Evolutionary conservation across 2,329 filamentous ascomycete species (phyloP).

Genomic region (Knufia petricola): DNA sequence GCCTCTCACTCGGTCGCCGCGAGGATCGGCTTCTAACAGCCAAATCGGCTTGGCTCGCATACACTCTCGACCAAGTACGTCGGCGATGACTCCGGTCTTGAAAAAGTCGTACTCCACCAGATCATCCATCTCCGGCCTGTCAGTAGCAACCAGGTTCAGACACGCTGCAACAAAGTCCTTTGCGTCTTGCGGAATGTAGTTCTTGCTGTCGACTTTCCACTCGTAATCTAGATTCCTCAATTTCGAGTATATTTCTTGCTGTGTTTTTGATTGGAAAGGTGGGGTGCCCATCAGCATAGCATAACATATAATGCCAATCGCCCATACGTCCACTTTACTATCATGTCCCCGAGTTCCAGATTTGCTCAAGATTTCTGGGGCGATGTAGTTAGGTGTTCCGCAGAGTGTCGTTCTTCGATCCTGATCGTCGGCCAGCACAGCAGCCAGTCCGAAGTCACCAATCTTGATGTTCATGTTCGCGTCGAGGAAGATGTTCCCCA

Average conservation of each 20-base stretch:
- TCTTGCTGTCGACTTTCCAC: conserved; percentile 40
- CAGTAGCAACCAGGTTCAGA: conserved; percentile 39
- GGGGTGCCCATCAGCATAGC: conserved; percentile 95
- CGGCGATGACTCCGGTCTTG: conserved; percentile 41
- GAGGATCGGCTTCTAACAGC: conserved; percentile 35
- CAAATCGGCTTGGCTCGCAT: conserved; percentile 34
- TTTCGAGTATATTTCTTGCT: conserved; percentile 44
- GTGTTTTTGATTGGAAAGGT: conserved; percentile 73
- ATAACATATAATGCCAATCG: conserved; percentile 89
- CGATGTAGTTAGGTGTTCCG: conserved; percentile 96
- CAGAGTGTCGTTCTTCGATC: conserved; percentile 93
- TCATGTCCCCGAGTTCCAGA: conserved; percentile 71
- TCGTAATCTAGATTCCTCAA: conserved; percentile 39
- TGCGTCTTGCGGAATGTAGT: conserved; percentile 41
- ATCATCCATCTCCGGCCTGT: conserved; percentile 40
- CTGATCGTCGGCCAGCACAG: conserved; percentile 79
- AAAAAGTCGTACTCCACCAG: conserved; percentile 43
- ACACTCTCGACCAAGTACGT: conserved; percentile 32
- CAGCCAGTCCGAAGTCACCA: conserved; percentile 91
- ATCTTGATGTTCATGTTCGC: conserved; percentile 95
- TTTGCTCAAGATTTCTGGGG: conserved; percentile 90
- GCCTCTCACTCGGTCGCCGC: conserved; percentile 35
- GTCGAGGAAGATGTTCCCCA: conserved; percentile 95
- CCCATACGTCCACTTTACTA: conserved; percentile 98
- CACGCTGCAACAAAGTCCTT: conserved; percentile 40